A percentile compares a stretch with the other conserved stretches of the same genome.
Conservation (phyloP, 192 early-diverging fungal genomes). For the Backusella mclennaniae region DNA sequence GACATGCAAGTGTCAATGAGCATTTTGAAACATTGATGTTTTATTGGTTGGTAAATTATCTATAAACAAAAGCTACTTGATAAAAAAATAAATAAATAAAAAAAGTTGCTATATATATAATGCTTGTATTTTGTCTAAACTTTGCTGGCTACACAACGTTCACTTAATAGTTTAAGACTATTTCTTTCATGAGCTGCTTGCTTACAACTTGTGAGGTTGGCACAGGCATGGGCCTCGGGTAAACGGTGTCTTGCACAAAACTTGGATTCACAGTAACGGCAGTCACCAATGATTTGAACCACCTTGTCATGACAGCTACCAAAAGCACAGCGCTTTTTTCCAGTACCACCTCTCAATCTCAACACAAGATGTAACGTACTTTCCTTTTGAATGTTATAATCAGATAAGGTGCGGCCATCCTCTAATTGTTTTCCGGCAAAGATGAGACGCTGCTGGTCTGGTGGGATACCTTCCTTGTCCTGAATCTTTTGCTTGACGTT, state of each 20-base stretch:
- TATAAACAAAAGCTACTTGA: constrained; percentile 28
- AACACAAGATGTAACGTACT: constrained; percentile 73
- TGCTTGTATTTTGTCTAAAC: constrained; percentile 36
- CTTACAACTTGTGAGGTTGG: constrained; percentile 58
- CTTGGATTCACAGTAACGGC: constrained; percentile 57
- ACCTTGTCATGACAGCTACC: constrained; percentile 44
- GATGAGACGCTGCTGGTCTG: constrained; percentile 77
- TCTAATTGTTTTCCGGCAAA: constrained; percentile 82
- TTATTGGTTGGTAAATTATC: constrained; percentile 55
- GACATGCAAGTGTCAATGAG: constrained; percentile 63
- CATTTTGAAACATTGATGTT: constrained; percentile 78
- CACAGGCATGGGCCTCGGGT: constrained; percentile 70
- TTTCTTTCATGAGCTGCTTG: constrained; percentile 55
- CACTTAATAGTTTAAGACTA: constrained; percentile 55
- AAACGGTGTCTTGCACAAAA: constrained; percentile 72
- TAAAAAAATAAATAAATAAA: background rate
- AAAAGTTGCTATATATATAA: background rate
- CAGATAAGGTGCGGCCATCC: constrained; percentile 64
- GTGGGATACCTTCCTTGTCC: constrained; percentile 79
- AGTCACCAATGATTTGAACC: constrained; percentile 70
- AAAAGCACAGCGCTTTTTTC: constrained; percentile 37
- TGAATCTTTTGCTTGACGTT: constrained; percentile 69
- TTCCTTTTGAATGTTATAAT: constrained; percentile 83
- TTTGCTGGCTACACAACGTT: constrained; percentile 70
- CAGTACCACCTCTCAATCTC: constrained; percentile 66